Conservation (phyloP, 495 filamentous ascomycete genomes). For the Talaromyces adpressus region DNA sequence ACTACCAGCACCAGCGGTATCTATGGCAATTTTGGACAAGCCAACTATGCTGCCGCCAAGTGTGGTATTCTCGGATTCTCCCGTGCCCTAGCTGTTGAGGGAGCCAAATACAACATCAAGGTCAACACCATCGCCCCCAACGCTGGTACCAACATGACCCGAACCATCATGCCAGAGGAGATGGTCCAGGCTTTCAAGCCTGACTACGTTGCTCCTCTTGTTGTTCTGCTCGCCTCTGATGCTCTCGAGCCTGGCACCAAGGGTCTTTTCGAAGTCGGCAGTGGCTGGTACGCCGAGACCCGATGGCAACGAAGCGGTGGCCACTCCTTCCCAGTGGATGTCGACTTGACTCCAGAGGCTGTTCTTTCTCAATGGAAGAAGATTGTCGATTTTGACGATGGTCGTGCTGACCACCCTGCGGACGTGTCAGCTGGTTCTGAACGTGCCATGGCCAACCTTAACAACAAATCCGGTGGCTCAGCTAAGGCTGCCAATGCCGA, state of each 20-base stretch:
- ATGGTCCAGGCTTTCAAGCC: constrained; percentile 99
- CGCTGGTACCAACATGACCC: constrained; percentile 93
- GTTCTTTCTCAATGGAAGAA: constrained; percentile 70
- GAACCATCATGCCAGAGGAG: constrained; percentile 92
- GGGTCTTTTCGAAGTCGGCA: constrained; percentile 91
- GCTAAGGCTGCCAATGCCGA: constrained; percentile 21
- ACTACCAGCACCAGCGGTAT: constrained; percentile 95
- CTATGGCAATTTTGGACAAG: constrained; percentile 98
- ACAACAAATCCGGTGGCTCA: constrained; percentile 55
- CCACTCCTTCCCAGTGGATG: constrained; percentile 87
- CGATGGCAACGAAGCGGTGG: constrained; percentile 93
- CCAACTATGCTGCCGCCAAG: constrained; percentile 96
- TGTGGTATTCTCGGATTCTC: constrained; percentile 92
- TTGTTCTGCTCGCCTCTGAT: constrained; percentile 83
- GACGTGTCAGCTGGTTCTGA: constrained; percentile 66
- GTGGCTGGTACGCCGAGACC: constrained; percentile 86
- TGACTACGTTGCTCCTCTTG: constrained; percentile 92
- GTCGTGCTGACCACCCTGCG: constrained; percentile 82
- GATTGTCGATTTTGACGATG: constrained; percentile 84
- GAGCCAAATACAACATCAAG: constrained; percentile 95
- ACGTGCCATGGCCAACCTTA: constrained; percentile 89
- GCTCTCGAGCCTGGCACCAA: constrained; percentile 80
- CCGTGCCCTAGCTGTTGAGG: constrained; percentile 85
- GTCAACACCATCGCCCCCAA: constrained; percentile 99
- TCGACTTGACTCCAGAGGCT: constrained; percentile 78